Evolutionary conservation across 352 stramenopile genomes (phyloP).

Genomic region (Phytopythium litorale): DNA sequence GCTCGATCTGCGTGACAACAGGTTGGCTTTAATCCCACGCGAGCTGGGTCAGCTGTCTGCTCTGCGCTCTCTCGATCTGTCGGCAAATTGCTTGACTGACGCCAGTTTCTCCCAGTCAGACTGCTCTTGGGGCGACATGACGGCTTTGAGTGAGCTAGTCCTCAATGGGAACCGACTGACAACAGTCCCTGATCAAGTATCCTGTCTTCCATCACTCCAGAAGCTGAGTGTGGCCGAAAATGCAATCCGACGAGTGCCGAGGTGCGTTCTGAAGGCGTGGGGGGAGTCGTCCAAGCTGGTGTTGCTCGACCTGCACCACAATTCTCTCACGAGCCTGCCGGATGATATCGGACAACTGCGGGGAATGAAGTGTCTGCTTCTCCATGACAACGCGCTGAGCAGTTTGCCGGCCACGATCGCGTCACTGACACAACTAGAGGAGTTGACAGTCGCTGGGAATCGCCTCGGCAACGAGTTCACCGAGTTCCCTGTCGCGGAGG

Average conservation of each 20-base stretch:
- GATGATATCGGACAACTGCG: slow-evolving; percentile 31
- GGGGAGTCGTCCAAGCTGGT: slow-evolving; percentile 14
- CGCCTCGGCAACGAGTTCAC: slow-evolving; percentile 13
- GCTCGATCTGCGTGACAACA: slow-evolving; percentile 29
- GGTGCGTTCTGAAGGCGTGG: slow-evolving; percentile 23
- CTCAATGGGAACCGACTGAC: slow-evolving; percentile 20
- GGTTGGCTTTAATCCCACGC: slow-evolving; percentile 13
- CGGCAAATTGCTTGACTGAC: slow-evolving; percentile 33
- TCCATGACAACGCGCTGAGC: slow-evolving; percentile 43
- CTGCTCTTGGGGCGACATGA: slow-evolving; percentile 15
- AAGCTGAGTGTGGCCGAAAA: slow-evolving; percentile 21
- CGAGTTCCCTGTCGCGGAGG: slow-evolving; percentile 19
- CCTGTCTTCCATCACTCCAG: slow-evolving; percentile 14
- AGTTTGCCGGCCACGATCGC: slow-evolving; percentile 22
- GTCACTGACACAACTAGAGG: slow-evolving; percentile 16
- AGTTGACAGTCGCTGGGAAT: slow-evolving; percentile 20
- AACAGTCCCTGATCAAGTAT: slow-evolving; percentile 10
- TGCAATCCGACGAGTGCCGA: slow-evolving; percentile 13
- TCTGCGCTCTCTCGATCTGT: slow-evolving; percentile 29
- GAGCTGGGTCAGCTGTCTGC: slow-evolving; percentile 14
- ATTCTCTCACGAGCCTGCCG: slow-evolving; percentile 30
- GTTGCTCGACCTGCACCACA: slow-evolving; percentile 35
- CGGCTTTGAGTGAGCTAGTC: slow-evolving; percentile 10
- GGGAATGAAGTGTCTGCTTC: slow-evolving; percentile 21
- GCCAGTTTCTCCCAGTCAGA: slow-evolving; percentile 19